These are phyloP conservation scores for Sporopachydermia cereana DNA, from an alignment of 1,139 yeast species.

Conservation along the genomic window DNA sequence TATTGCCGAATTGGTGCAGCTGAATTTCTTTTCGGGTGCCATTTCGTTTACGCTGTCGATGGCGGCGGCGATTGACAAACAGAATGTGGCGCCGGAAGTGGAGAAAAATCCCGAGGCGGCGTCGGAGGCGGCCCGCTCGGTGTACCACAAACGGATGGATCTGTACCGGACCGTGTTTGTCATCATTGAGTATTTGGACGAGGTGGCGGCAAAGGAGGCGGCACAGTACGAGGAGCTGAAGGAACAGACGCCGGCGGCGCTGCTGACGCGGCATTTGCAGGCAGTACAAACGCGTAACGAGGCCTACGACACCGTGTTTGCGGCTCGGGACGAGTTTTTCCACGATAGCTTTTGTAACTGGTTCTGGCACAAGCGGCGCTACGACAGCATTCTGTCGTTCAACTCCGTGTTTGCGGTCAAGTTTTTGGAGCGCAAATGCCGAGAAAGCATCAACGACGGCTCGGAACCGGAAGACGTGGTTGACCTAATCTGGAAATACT, in stretches of 20 bases:
- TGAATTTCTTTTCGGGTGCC: slow-evolving; percentile 77
- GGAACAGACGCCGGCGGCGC: not conserved
- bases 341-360: slow-evolving; percentile 90
- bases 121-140: slow-evolving; percentile 35
- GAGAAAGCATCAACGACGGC: not conserved
- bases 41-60: slow-evolving; percentile 71
- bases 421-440: slow-evolving; percentile 45
- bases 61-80: slow-evolving; percentile 56
- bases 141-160: slow-evolving; percentile 38
- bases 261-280: slow-evolving; percentile 24
- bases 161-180: slow-evolving; percentile 67
- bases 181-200: slow-evolving; percentile 46
- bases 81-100: slow-evolving; percentile 43
- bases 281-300: slow-evolving; percentile 53
- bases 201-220: slow-evolving; percentile 19
- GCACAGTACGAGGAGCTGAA: slow-evolving; percentile 14
- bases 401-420: slow-evolving; percentile 73
- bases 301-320: slow-evolving; percentile 65
- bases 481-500: slow-evolving; percentile 78
- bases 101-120: slow-evolving; percentile 37
- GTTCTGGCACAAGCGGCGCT: slow-evolving; percentile 70
- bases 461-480: slow-evolving; percentile 41
- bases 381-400: slow-evolving; percentile 65
- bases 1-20: slow-evolving; percentile 60
- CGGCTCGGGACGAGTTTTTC: slow-evolving; percentile 66